Conservation (phyloP, 495 filamentous ascomycete genomes). For the Astrothelium subdiscretum region DNA sequence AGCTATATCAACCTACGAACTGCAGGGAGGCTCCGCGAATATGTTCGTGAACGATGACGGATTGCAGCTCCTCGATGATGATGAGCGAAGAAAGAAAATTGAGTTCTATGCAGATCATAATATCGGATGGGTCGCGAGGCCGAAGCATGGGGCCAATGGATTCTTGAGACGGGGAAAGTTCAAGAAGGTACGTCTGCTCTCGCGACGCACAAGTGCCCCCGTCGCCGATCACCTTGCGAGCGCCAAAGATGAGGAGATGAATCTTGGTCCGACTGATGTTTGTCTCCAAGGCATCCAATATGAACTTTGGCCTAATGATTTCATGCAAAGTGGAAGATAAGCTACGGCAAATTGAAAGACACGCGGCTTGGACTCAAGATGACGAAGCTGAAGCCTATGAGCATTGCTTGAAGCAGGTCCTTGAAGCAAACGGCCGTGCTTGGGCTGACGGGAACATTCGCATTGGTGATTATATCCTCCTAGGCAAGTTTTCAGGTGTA, state of each 20-base stretch:
- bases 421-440: constrained; percentile 54
- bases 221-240: neutral
- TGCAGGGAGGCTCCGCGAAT: constrained; percentile 70
- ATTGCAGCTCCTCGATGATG: constrained; percentile 55
- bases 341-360: constrained; percentile 42
- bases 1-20: constrained; percentile 66
- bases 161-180: constrained; percentile 37
- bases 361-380: constrained; percentile 52
- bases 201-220: neutral
- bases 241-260: no score
- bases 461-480: constrained; percentile 66
- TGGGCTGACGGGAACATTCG: constrained; percentile 75
- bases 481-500: constrained; percentile 21
- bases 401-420: constrained; percentile 42
- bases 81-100: constrained; percentile 53
- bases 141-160: constrained; percentile 51
- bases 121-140: constrained; percentile 71
- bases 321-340: constrained; percentile 65
- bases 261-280: no score
- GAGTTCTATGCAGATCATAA: constrained; percentile 57
- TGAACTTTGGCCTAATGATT: constrained; percentile 71
- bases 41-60: constrained; percentile 76
- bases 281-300: constrained; percentile 55
- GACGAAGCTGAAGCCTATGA: constrained; percentile 64
- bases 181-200: constrained; percentile 40